These are phyloP conservation scores for Metarhizium guizhouense DNA, from an alignment of 2,329 filamentous ascomycete genomes.

Conservation along the genomic window DNA sequence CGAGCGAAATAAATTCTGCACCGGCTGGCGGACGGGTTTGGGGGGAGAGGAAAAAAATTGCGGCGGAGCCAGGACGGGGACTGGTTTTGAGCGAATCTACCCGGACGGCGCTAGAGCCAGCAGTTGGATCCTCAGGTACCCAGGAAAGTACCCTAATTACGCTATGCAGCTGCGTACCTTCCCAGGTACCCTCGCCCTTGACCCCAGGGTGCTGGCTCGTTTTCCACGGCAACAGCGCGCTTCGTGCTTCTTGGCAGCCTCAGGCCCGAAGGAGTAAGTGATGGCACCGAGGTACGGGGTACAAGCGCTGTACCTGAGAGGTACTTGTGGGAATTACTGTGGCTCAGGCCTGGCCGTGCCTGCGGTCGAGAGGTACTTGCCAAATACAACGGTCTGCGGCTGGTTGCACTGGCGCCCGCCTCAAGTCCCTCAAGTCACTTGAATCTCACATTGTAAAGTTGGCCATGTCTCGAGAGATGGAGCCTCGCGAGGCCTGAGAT, in stretches of 20 bases:
- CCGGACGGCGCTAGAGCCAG: constrained; percentile 28
- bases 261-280: constrained; percentile 16
- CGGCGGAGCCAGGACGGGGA: constrained; percentile 34
- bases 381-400: neutral
- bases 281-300: neutral
- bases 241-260: constrained; percentile 19
- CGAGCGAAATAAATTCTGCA: constrained; percentile 37
- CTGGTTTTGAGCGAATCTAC: constrained; percentile 46
- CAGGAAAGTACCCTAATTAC: neutral
- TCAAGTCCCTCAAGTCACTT: neutral
- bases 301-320: neutral
- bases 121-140: constrained; percentile 9
- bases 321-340: neutral
- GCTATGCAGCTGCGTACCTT: neutral
- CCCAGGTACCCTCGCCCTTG: neutral
- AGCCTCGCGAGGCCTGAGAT: constrained; percentile 12
- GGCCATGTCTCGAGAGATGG: neutral
- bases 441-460: neutral
- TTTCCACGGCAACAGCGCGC: constrained; percentile 23
- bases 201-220: neutral
- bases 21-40: constrained; percentile 34
- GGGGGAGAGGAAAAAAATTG: constrained; percentile 41
- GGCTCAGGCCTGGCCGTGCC: neutral
- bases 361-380: neutral
- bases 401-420: neutral